Percentiles rank a stretch among this genome's conserved stretches.
Conservation (phyloP, 306 rosid species). For the Cicer cuneatum region DNA sequence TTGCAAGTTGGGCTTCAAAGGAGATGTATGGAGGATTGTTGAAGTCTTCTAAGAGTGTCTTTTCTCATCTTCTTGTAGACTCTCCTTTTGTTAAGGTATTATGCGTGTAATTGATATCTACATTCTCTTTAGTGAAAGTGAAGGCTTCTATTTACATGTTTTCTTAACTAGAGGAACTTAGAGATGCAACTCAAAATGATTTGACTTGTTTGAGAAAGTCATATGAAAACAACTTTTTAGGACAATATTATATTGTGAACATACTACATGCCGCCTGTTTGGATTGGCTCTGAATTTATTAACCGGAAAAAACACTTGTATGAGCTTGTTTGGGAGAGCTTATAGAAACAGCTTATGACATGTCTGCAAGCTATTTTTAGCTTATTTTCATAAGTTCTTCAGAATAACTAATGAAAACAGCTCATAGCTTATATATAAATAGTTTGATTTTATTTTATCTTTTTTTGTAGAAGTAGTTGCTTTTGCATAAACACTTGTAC, state of each 20-base stretch:
- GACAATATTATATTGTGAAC: background rate
- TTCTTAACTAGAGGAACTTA: conserved; percentile 1
- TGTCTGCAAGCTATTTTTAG: too few species aligned
- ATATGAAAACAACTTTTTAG: background rate
- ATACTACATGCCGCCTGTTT: too few species aligned
- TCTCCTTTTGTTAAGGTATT: conserved; percentile 82
- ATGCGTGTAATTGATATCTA: conserved; percentile 37
- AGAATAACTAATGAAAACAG: too few species aligned
- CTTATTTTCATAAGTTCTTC: too few species aligned
- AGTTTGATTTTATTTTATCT: too few species aligned
- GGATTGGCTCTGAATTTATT: too few species aligned
- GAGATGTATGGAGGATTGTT: conserved; percentile 83
- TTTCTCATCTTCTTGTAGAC: conserved; percentile 81
- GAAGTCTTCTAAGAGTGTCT: conserved; percentile 66
- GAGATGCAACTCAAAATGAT: conserved; percentile 13
- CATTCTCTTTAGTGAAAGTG: conserved; percentile 35
- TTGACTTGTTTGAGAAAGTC: conserved; percentile 12
- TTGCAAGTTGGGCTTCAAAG: conserved; percentile 90
- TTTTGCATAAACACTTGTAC: too few species aligned
- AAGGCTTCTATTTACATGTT: conserved; percentile 35
- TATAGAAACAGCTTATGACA: too few species aligned
- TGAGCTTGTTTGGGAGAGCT: too few species aligned
- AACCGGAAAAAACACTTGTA: too few species aligned
- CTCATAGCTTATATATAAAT: too few species aligned
- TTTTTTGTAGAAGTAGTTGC: too few species aligned